phyloP scores from a whole-genome alignment of 2,329 filamentous ascomycete species.

The Colletotrichum karsti region DNA sequence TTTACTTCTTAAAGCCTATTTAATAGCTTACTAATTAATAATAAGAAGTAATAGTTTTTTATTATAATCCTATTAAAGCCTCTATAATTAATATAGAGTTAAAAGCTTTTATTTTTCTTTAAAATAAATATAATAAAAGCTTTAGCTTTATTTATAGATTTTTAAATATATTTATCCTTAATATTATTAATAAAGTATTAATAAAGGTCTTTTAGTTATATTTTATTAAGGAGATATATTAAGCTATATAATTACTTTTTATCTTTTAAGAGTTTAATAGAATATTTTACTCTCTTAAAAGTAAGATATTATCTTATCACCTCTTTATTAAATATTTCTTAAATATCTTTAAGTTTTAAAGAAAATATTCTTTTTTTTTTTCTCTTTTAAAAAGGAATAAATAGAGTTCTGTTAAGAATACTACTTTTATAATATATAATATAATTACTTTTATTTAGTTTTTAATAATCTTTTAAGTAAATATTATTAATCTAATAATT shows the following conservation, averaged over 20 bases:
- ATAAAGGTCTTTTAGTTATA: background rate
- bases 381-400: background rate
- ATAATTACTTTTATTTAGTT: background rate
- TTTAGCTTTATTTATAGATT: background rate
- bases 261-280: background rate
- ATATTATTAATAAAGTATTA: background rate
- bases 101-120: background rate
- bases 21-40: background rate
- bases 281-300: background rate
- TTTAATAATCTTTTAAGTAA: background rate
- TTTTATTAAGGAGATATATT: accelerated
- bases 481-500: background rate
- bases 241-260: background rate
- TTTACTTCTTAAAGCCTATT: background rate
- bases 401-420: no score
- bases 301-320: background rate
- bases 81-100: background rate
- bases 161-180: background rate
- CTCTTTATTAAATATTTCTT: background rate
- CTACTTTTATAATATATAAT: background rate
- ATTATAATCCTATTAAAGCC: background rate
- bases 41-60: background rate
- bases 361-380: background rate
- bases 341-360: background rate
- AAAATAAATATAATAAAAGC: background rate